phyloP scores from a whole-genome alignment of 768 basidiomycete genomes.

The Calvatia gigantea region DNA sequence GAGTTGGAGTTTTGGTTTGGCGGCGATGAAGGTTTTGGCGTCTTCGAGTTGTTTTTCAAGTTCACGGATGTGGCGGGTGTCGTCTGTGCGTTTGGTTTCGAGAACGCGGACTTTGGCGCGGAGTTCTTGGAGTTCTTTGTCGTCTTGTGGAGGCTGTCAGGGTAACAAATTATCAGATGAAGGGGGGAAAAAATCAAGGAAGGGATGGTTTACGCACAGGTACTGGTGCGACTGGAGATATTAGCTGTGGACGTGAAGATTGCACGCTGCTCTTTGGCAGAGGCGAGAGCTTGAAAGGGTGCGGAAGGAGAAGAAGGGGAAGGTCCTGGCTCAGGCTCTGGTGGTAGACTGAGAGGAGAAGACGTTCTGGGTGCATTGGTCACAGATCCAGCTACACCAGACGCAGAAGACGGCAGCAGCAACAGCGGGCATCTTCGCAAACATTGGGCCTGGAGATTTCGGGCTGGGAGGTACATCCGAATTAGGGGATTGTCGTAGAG shows the following conservation, averaged over 20 bases:
- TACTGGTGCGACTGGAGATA: slow-evolving; percentile 26
- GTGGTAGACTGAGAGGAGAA: slow-evolving; percentile 35
- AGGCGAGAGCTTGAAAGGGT: slow-evolving; percentile 17
- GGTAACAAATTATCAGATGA: not conserved
- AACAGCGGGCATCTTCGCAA: slow-evolving; percentile 18
- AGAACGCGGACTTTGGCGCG: slow-evolving; percentile 80
- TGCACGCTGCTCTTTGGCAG: slow-evolving; percentile 17
- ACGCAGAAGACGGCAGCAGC: slow-evolving; percentile 19
- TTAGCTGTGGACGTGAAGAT: slow-evolving; percentile 21
- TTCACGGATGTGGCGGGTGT: slow-evolving; percentile 77
- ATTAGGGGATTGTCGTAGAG: slow-evolving; percentile 39
- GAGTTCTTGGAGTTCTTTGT: slow-evolving; percentile 72
- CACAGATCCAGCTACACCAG: not conserved
- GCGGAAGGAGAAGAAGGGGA: slow-evolving; percentile 17
- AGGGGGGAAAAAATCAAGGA: slow-evolving; percentile 9
- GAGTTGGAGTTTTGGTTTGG: slow-evolving; percentile 88
- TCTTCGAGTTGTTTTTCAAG: slow-evolving; percentile 84
- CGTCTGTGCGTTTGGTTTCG: slow-evolving; percentile 85
- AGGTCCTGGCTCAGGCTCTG: slow-evolving; percentile 23
- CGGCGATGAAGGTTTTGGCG: slow-evolving; percentile 76
- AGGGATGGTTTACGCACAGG: slow-evolving; percentile 18
- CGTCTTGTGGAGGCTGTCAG: slow-evolving; percentile 36
- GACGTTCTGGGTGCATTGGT: slow-evolving; percentile 26
- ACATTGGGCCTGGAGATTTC: slow-evolving; percentile 25
- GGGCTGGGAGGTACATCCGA: slow-evolving; percentile 27